Percentiles rank a stretch among this genome's conserved stretches.
phyloP scores from a whole-genome alignment of 2,329 filamentous ascomycete genomes.

The Talaromyces marneffei region DNA sequence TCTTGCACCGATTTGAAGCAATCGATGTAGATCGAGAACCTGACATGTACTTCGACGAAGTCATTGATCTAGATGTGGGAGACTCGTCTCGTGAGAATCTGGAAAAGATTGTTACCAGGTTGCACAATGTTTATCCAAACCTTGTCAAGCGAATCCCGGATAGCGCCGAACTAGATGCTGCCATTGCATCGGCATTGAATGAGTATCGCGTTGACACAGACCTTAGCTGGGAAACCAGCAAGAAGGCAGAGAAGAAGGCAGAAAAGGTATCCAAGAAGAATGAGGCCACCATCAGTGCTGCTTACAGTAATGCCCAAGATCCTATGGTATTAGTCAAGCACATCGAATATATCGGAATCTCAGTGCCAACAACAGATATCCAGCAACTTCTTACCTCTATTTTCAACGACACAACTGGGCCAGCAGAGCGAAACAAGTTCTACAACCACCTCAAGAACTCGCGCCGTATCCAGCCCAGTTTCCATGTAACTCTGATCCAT shows the following conservation, averaged over 20 bases:
- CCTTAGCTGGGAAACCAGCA: slow-evolving; percentile 55
- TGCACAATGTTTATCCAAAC: slow-evolving; percentile 72
- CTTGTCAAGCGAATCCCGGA: slow-evolving; percentile 63
- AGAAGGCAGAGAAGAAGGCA: slow-evolving; percentile 41
- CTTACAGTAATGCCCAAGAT: slow-evolving; percentile 19
- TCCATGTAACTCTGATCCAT: slow-evolving; percentile 94
- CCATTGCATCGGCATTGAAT: slow-evolving; percentile 67
- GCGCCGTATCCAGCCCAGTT: slow-evolving; percentile 72
- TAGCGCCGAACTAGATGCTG: slow-evolving; percentile 68
- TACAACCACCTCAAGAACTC: slow-evolving; percentile 69
- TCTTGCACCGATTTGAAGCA: slow-evolving; percentile 78
- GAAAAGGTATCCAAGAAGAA: slow-evolving; percentile 19
- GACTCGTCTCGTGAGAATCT: slow-evolving; percentile 77
- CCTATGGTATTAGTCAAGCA: slow-evolving; percentile 43
- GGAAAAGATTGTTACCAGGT: slow-evolving; percentile 65
- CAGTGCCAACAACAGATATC: slow-evolving; percentile 49
- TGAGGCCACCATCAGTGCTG: neutral
- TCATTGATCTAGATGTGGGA: slow-evolving; percentile 78
- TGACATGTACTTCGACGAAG: slow-evolving; percentile 72
- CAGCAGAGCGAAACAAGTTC: slow-evolving; percentile 56
- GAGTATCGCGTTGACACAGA: slow-evolving; percentile 74
- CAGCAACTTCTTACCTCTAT: slow-evolving; percentile 59
- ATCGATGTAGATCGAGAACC: slow-evolving; percentile 62
- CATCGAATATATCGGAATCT: slow-evolving; percentile 63
- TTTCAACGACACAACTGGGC: slow-evolving; percentile 48